Evolutionary conservation across 176 grass and related monocot species (phyloP).

Genomic region (Calamus simplicifolius): DNA sequence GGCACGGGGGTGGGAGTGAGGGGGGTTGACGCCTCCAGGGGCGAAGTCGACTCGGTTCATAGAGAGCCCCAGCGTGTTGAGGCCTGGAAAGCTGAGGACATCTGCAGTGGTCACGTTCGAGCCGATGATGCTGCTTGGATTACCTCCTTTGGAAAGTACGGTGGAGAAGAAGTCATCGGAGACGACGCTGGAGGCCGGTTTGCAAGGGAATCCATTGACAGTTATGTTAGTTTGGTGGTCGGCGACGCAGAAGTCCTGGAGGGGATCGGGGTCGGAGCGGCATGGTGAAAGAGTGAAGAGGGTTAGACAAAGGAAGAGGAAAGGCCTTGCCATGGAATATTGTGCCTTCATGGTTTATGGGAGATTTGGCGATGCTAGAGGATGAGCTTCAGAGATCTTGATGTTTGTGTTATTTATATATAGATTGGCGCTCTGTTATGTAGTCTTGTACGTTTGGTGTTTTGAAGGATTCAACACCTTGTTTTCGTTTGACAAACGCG

Average conservation of each 20-base stretch:
- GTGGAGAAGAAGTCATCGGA: conserved; percentile 78
- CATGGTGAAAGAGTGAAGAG: too few relatives aligned
- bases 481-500: too few relatives aligned
- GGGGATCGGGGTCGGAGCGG: conserved; percentile 40
- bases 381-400: background rate
- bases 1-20: conserved; percentile 68
- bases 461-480: too few relatives aligned
- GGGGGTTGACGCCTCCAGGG: conserved; percentile 70
- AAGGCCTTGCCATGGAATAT: background rate
- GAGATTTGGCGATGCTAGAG: background rate
- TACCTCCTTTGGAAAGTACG: conserved; percentile 15
- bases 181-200: conserved; percentile 36
- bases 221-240: background rate
- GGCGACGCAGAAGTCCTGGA: conserved; percentile 86
- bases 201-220: conserved; percentile 57
- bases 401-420: too few relatives aligned
- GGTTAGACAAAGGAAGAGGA: background rate
- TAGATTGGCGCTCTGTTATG: too few relatives aligned
- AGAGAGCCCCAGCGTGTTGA: conserved; percentile 80
- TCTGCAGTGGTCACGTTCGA: conserved; percentile 26
- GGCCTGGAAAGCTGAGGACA: conserved; percentile 62
- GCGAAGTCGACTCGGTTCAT: conserved; percentile 79
- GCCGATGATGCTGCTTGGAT: conserved; percentile 30
- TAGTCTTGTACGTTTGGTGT: too few relatives aligned
- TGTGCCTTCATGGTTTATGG: background rate